These are phyloP conservation scores for Schwanniomyces yamadae DNA, from an alignment of 805 yeast species.

Conservation along the genomic window DNA sequence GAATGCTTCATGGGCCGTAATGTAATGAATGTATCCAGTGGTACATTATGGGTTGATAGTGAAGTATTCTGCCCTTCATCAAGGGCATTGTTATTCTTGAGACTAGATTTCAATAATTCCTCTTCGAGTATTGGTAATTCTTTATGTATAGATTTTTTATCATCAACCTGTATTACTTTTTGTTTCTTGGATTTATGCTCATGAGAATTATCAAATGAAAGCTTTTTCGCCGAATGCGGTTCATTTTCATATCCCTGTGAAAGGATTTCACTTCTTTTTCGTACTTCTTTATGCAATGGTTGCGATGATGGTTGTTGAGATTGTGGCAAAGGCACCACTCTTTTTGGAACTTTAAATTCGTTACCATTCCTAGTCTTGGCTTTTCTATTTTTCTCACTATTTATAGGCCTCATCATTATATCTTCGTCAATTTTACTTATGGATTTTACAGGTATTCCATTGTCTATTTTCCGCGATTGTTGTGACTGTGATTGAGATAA, in stretches of 20 bases:
- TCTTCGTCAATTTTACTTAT: constrained; percentile 43
- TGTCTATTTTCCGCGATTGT: constrained; percentile 48
- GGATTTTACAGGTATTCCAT: constrained; percentile 34
- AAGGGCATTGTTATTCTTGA: background rate
- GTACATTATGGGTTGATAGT: constrained; percentile 19
- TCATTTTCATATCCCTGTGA: constrained; percentile 1
- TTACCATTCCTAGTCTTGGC: constrained; percentile 19
- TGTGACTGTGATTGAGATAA: constrained; percentile 72
- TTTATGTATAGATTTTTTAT: background rate
- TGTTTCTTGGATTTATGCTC: background rate
- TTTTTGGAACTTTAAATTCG: constrained; percentile 43
- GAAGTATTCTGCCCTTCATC: background rate
- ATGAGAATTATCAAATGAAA: background rate
- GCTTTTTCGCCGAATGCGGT: background rate
- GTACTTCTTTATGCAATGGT: constrained; percentile 2
- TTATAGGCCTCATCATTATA: constrained; percentile 43
- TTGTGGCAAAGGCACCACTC: constrained; percentile 45
- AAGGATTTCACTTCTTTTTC: background rate
- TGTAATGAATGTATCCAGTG: constrained; percentile 63
- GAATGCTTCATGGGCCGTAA: constrained; percentile 53
- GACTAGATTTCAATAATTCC: background rate
- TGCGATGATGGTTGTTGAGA: constrained; percentile 24
- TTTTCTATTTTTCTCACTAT: constrained; percentile 23
- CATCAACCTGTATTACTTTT: background rate
- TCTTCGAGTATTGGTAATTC: background rate